phyloP scores from a whole-genome alignment of 1,284 basidiomycete species.

The Ustilago cynodontis region DNA sequence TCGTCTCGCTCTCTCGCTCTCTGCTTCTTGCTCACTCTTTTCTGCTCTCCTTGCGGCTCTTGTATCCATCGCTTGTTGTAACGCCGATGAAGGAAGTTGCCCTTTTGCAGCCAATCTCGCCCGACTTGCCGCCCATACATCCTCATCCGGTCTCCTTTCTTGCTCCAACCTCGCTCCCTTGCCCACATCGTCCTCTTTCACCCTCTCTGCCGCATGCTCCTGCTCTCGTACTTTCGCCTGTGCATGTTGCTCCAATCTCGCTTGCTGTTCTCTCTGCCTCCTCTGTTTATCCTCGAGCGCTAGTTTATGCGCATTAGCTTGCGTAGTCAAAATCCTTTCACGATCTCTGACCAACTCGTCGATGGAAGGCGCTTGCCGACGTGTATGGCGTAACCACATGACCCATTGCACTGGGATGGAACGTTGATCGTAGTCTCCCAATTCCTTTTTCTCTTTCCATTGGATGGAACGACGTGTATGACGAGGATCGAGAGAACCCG shows the following conservation, averaged over 20 bases:
- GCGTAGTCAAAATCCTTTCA: conserved; percentile 25
- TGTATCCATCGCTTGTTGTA: conserved; percentile 35
- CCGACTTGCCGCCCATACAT: conserved; percentile 48
- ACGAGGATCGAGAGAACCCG: conserved; percentile 57
- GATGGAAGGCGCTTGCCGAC: conserved; percentile 54
- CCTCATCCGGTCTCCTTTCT: conserved; percentile 25
- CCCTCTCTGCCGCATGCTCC: conserved; percentile 9
- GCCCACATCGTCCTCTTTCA: background rate
- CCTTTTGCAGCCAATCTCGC: conserved; percentile 40
- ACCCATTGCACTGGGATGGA: conserved; percentile 66
- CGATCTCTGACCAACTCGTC: conserved; percentile 45
- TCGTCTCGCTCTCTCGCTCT: conserved; percentile 28
- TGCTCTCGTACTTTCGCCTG: conserved; percentile 28
- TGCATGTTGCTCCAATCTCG: conserved; percentile 18
- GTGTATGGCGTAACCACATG: conserved; percentile 66
- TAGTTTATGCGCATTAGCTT: conserved; percentile 36
- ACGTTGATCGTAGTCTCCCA: conserved; percentile 62
- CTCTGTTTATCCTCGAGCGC: conserved; percentile 28
- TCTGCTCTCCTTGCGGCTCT: conserved; percentile 32
- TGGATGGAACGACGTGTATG: conserved; percentile 56
- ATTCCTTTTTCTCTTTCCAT: conserved; percentile 48
- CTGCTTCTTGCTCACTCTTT: conserved; percentile 18
- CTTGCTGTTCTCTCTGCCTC: conserved; percentile 15
- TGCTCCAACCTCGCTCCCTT: conserved; percentile 3
- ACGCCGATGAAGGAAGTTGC: conserved; percentile 6